Evolutionary conservation across 2,329 filamentous ascomycete species (phyloP), one percentile per base, ranked within the genome.

Genomic region (Nemania sp.): DNA sequence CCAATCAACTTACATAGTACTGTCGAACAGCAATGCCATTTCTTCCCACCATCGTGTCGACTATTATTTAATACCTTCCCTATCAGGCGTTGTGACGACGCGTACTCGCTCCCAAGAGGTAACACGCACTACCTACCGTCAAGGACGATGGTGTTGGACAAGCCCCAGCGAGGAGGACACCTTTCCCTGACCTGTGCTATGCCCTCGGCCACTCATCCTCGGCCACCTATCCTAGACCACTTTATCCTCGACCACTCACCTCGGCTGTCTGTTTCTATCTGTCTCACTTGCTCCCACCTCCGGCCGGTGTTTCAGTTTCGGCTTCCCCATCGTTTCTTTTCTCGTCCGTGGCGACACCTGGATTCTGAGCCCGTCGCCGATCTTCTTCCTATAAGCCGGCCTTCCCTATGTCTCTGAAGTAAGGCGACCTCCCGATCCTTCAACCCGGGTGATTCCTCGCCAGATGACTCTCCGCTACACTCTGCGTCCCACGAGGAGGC

Each of bases 401-500:
- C 55, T 34, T 48, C 32, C 47, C 18, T 39, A 54, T 55, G 40
- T 48, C 40, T 35, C 40, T 43, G 40, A 42, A 34, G 55, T 59
- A 40, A 59, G 18, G 43, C 40, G 40, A 52, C 43, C 43, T 32
- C 45, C 15, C n/a, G 12, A 15, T 15, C 10, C 18, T 39, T 40
- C 49, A 35, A 46, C 42, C 50, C 32, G 21, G 46, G 21, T 20
- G 34, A 34, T 47, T 34, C 20, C 25, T 13, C 48, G 20, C 49
- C 64, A 58, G 54, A 67, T 70, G 66, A 67, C 54, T 62, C 54
- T 37, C 35, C 54, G 55, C 60, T 45, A 51, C 42, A 37, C 21
- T 42, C 54, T 48, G 45, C 21, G 40, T 43, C 49, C 48, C 21
- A 51, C 37, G 57, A 51, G 49, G 49, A 45, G 42, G 35, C 42